phyloP scores from a whole-genome alignment of 148 eudicot genomes.

The Simmondsia chinensis region DNA sequence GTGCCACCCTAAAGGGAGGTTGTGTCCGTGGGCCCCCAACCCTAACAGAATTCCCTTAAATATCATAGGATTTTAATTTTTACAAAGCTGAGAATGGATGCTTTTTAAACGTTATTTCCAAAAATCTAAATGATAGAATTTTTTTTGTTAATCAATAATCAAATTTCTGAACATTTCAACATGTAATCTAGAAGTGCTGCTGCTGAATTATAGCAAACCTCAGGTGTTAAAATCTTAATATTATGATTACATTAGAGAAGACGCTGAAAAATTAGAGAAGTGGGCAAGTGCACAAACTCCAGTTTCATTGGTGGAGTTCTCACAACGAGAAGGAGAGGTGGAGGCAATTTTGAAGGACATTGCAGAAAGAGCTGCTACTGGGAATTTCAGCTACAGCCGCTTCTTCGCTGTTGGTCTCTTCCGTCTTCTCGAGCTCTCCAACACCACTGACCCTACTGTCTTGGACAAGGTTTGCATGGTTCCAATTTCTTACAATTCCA shows the following conservation, averaged over 20 bases:
- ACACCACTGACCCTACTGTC: constrained; percentile 75
- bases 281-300: constrained; percentile 79
- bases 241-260: constrained; percentile 62
- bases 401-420: constrained; percentile 95
- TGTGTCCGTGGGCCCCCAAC: no score
- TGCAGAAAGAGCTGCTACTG: constrained; percentile 68
- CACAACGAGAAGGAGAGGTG: constrained; percentile 74
- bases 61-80: no score
- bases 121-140: no score
- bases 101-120: no score
- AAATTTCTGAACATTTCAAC: no score
- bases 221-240: constrained; percentile 5
- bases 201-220: background rate
- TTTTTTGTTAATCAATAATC: no score
- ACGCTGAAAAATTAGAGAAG: constrained; percentile 83
- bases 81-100: no score
- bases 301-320: constrained; percentile 62
- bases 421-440: constrained; percentile 87
- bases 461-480: constrained; percentile 94
- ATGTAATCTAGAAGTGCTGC: background rate
- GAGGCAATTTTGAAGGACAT: constrained; percentile 72
- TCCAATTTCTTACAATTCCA: no score
- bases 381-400: constrained; percentile 83
- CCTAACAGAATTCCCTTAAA: no score
- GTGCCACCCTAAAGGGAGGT: no score